These are phyloP conservation scores for Boletus rubroflammeus DNA, from an alignment of 768 basidiomycete genomes.

Conservation along the genomic window DNA sequence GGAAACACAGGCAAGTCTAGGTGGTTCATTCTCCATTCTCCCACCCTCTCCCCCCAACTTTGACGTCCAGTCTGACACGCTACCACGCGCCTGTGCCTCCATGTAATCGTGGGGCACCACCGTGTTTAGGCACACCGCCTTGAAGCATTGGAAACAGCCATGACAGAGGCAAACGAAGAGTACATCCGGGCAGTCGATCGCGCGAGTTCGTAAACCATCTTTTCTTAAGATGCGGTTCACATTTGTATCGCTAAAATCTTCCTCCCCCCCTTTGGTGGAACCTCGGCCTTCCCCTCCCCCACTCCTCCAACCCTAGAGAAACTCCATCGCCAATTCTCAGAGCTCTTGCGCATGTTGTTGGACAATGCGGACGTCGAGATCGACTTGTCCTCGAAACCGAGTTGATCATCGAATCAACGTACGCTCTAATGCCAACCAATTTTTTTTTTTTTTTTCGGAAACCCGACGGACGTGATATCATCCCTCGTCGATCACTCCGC, in stretches of 20 bases:
- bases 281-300: neutral
- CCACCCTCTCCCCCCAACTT: too few species aligned
- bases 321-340: constrained; percentile 58
- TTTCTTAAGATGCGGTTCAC: too few species aligned
- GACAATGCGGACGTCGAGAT: constrained; percentile 44
- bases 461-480: neutral
- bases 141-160: constrained; percentile 62
- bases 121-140: constrained; percentile 60
- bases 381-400: constrained; percentile 11
- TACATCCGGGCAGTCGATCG: constrained; percentile 69
- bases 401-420: neutral
- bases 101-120: neutral
- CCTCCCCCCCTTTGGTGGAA: neutral
- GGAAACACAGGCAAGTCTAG: constrained; percentile 53
- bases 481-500: neutral
- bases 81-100: neutral
- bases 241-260: neutral
- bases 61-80: neutral
- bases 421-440: neutral
- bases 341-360: constrained; percentile 54
- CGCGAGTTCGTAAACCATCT: constrained; percentile 54
- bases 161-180: constrained; percentile 70
- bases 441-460: neutral
- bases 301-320: constrained; percentile 43
- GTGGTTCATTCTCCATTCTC: neutral